phyloP scores from a whole-genome alignment of 1,139 yeast species.

The Sugiyamaella paludigena region DNA sequence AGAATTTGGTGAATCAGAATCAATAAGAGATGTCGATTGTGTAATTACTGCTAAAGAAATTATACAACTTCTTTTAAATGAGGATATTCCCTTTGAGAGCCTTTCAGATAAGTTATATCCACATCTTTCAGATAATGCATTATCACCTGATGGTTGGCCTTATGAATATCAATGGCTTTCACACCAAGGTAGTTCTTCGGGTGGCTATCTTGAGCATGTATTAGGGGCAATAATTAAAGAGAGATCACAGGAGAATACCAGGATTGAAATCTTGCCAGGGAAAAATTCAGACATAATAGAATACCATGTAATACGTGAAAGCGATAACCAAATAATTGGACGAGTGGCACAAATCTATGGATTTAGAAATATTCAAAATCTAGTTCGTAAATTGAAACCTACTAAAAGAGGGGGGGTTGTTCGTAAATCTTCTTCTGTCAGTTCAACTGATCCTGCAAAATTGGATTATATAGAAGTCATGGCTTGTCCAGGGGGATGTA shows the following conservation, averaged over 20 bases:
- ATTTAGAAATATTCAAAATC: slow-evolving; percentile 88
- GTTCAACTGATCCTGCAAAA: slow-evolving; percentile 51
- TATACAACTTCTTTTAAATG: slow-evolving; percentile 63
- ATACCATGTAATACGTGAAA: slow-evolving; percentile 49
- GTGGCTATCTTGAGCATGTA: slow-evolving; percentile 61
- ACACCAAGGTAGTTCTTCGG: slow-evolving; percentile 74
- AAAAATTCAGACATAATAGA: slow-evolving; percentile 77
- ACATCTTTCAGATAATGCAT: slow-evolving; percentile 12
- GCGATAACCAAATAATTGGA: slow-evolving; percentile 46
- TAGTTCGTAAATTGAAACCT: slow-evolving; percentile 77
- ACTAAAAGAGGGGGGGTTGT: slow-evolving; percentile 28
- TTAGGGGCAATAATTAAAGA: slow-evolving; percentile 31
- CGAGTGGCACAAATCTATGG: slow-evolving; percentile 83
- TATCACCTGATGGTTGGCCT: slow-evolving; percentile 62
- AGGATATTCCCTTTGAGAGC: slow-evolving; percentile 32
- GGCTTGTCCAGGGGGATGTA: slow-evolving; percentile 99
- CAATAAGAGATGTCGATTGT: slow-evolving; percentile 74
- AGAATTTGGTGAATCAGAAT: slow-evolving; percentile 46
- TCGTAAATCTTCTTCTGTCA: slow-evolving; percentile 16
- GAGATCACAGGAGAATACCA: slow-evolving; percentile 22
- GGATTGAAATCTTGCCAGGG: slow-evolving; percentile 47
- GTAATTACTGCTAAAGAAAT: slow-evolving; percentile 90
- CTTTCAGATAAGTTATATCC: slow-evolving; percentile 9
- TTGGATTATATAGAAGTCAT: slow-evolving; percentile 89
- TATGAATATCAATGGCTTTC: slow-evolving; percentile 62